phyloP scores from a whole-genome alignment of 495 filamentous ascomycete genomes.

The Pyronema domesticum region DNA sequence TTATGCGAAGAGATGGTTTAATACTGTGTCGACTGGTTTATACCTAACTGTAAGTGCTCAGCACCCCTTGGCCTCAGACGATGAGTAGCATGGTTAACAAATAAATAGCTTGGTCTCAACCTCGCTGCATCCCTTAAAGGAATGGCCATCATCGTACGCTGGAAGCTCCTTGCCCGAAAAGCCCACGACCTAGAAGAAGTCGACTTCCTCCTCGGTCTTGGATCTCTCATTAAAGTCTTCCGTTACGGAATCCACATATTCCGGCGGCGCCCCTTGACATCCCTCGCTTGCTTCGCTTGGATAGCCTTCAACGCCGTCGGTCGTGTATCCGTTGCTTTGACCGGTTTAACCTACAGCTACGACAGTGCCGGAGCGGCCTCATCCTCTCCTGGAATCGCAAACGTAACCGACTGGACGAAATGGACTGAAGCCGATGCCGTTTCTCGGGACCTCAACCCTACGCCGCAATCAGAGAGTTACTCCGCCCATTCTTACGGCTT shows the following conservation, averaged over 20 bases:
- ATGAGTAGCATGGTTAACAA: not conserved
- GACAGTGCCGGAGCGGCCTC: slow-evolving; percentile 10
- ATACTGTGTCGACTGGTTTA: slow-evolving; percentile 9
- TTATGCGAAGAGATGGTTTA: slow-evolving; percentile 9
- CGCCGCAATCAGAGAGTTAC: slow-evolving; percentile 4
- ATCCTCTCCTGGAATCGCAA: slow-evolving; percentile 3
- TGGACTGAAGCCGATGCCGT: not conserved
- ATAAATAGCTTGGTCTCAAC: slow-evolving; percentile 2
- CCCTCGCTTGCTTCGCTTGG: slow-evolving; percentile 9
- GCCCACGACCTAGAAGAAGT: slow-evolving; percentile 12
- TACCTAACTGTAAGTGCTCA: slow-evolving; percentile 9
- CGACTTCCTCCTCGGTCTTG: slow-evolving; percentile 11
- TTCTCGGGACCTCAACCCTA: not conserved
- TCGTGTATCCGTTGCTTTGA: slow-evolving; percentile 12
- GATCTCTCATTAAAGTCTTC: slow-evolving; percentile 13
- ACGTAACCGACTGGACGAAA: slow-evolving; percentile 6
- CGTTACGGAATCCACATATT: slow-evolving; percentile 10
- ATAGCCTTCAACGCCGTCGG: slow-evolving; percentile 10
- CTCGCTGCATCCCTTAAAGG: slow-evolving; percentile 13
- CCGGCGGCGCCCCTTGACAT: not conserved
- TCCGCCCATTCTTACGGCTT: slow-evolving; percentile 9
- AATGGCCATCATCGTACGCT: slow-evolving; percentile 12
- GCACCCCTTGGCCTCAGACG: not conserved
- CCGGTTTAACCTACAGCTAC: slow-evolving; percentile 16
- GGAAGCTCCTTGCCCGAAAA: slow-evolving; percentile 14